Evolutionary conservation across 2,329 filamentous ascomycete species (phyloP).

Genomic region (Pseudocercospora fijiensis): DNA sequence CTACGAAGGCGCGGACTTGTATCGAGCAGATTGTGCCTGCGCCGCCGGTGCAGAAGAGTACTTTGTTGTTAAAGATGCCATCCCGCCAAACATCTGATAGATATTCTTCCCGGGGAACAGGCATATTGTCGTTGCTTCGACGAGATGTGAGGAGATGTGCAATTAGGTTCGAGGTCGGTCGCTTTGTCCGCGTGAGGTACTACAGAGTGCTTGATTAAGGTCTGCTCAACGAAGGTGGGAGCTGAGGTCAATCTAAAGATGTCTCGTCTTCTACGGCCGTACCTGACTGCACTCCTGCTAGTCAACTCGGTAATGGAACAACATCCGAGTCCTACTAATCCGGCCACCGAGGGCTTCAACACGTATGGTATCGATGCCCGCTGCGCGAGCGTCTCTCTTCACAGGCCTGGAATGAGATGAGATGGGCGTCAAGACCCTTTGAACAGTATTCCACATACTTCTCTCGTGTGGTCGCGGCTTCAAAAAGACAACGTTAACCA

Average conservation of each 20-base stretch:
- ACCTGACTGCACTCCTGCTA: conserved; percentile 2
- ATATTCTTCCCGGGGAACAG: conserved; percentile 70
- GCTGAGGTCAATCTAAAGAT: not conserved
- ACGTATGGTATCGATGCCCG: not conserved
- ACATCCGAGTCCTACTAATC: not conserved
- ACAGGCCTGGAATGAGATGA: not conserved
- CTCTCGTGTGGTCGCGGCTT: not conserved
- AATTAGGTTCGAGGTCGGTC: not conserved
- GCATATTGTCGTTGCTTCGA: conserved; percentile 23
- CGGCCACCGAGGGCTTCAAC: not conserved
- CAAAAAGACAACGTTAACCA: not conserved
- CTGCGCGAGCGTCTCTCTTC: not conserved
- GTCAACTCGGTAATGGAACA: conserved; percentile 6
- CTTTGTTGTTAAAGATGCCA: conserved; percentile 82
- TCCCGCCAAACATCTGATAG: conserved; percentile 82
- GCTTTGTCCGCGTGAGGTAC: not conserved
- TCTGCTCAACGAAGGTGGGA: not conserved
- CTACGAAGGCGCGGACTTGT: conserved; percentile 86
- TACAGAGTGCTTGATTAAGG: not conserved
- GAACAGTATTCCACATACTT: not conserved
- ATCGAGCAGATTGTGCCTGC: conserved; percentile 92
- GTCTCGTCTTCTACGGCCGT: conserved; percentile 7
- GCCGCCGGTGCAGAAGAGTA: conserved; percentile 92
- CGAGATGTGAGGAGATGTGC: not conserved
- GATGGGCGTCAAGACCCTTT: not conserved